These are phyloP conservation scores for Trametes pubescens DNA, from an alignment of 1,284 basidiomycete species.

Conservation along the genomic window DNA sequence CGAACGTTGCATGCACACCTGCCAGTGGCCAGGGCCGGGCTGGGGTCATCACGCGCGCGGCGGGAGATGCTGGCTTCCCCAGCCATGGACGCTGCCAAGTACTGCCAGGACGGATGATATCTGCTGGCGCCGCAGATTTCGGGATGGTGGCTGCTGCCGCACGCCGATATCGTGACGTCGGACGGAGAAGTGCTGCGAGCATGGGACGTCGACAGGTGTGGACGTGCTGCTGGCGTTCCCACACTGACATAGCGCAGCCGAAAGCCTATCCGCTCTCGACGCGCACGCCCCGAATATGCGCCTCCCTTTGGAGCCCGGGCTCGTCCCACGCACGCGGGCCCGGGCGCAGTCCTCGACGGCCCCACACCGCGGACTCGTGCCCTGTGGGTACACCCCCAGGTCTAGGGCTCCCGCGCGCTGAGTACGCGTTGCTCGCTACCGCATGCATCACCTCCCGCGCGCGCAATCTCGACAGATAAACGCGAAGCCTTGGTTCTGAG, in stretches of 20 bases:
- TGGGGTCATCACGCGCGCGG: too few species aligned
- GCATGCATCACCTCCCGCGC: background rate
- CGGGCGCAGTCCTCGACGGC: background rate
- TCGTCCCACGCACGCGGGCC: constrained; percentile 1
- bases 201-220: background rate
- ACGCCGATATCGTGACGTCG: too few species aligned
- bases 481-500: background rate
- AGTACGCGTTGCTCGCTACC: background rate
- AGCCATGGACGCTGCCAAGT: too few species aligned
- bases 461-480: background rate
- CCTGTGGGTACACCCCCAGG: background rate
- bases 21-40: too few species aligned
- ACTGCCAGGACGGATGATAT: too few species aligned
- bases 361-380: background rate
- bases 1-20: background rate
- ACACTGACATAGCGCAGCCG: constrained; percentile 3
- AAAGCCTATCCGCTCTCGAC: constrained; percentile 7
- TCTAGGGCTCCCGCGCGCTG: background rate
- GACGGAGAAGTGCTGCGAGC: too few species aligned
- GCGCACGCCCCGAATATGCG: background rate
- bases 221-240: background rate
- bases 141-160: too few species aligned
- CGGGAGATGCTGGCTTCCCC: background rate
- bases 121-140: too few species aligned
- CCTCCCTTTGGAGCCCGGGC: background rate